Evolutionary conservation across 106 monocot genomes (phyloP), one percentile per base, ranked within the genome.

Genomic region (Platanthera zijinensis): DNA sequence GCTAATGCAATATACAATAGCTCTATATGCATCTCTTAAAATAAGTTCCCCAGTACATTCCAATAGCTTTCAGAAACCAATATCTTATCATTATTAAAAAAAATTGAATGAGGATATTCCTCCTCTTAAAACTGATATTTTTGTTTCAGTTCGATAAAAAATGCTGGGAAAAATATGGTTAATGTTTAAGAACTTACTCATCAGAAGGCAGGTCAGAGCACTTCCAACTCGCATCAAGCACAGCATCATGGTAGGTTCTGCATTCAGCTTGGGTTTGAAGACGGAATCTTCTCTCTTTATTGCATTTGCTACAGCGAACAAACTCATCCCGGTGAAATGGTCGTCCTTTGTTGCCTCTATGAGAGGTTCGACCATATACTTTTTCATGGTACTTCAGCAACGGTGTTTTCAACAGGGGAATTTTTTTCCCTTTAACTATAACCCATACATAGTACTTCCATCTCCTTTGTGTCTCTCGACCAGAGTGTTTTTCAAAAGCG

Each of bases 391-490:
- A 95, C 48, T 82, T 89, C 5, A 95, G 80, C 71, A 95, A 78
- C 8, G 76, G 76, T 13, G 95, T 91, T 68, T 95, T 95, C n/a
- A 78, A 64, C 51, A 95, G 49, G 47, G 89, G 83, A 72, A 91
- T 84, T 79, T 95, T 95, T 69, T 89, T 87, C 39, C 95, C 95
- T 77, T 87, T 82, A 66, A 87, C 78, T 3, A 89, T 89, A 22
- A 95, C 87, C 95, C 95, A 95, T 30, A 95, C 82, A 76, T 85
- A 89, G 78, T 75, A 84, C 72, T 91, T 95, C 95, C 95, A 95
- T 82, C 84, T 91, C 69, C 87, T 83, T 18, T 85, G 83, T 19
- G 77, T 89, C 25, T 91, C 91, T 51, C 85, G 72, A 14, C 84
- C 87, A 11, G 91, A 85, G 80, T 95, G 95, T 45, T 85, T 95